These are phyloP conservation scores for Trapa incisa DNA, from an alignment of 345 rosid species.

Conservation along the genomic window DNA sequence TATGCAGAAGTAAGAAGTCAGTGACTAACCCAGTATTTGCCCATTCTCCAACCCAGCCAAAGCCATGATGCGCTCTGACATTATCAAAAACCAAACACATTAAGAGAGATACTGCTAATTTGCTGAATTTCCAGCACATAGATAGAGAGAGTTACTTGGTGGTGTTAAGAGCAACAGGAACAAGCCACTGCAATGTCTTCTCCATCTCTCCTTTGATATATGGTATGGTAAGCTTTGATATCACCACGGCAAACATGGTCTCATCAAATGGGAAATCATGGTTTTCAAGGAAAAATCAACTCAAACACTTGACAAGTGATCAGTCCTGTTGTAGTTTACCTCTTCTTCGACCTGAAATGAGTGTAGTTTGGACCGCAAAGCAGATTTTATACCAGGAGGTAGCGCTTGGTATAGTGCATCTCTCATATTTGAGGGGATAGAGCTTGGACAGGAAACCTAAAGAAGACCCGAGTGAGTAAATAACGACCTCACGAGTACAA, in stretches of 20 bases:
- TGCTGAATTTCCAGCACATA: background rate
- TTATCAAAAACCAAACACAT: slow-evolving; percentile 12
- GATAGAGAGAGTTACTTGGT: slow-evolving; percentile 50
- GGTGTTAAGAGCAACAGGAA: slow-evolving; percentile 82
- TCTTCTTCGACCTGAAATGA: slow-evolving; percentile 65
- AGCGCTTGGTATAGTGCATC: slow-evolving; percentile 93
- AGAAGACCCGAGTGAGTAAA: background rate
- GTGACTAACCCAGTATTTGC: slow-evolving; percentile 75
- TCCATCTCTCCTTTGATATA: slow-evolving; percentile 96
- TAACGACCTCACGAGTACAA: background rate
- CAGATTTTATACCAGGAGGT: slow-evolving; percentile 75
- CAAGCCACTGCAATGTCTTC: slow-evolving; percentile 91
- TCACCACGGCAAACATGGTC: background rate
- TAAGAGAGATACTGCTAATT: background rate
- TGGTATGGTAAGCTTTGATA: slow-evolving; percentile 52
- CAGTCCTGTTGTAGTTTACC: slow-evolving; percentile 24
- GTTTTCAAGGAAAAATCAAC: background rate
- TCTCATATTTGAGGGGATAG: slow-evolving; percentile 84
- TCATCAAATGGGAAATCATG: background rate
- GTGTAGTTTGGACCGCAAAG: slow-evolving; percentile 62
- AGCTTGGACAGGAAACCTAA: slow-evolving; percentile 90
- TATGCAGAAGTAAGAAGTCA: background rate
- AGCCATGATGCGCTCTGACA: slow-evolving; percentile 93
- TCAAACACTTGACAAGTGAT: background rate
- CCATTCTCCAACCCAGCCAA: slow-evolving; percentile 99